These are phyloP conservation scores for Solanum chiquidenum DNA, from an alignment of 257 asterid genomes.

Conservation along the genomic window DNA sequence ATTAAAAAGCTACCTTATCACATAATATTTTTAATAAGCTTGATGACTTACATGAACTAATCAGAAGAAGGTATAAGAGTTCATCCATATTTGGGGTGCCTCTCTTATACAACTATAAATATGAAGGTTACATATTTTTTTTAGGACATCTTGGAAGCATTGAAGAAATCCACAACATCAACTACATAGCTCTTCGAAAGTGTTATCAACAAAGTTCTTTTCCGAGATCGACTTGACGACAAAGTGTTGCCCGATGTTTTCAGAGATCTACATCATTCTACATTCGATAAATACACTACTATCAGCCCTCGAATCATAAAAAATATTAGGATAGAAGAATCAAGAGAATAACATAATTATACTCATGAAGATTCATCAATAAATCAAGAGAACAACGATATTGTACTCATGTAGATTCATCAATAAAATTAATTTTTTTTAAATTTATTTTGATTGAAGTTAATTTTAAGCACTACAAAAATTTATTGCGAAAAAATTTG, in stretches of 20 bases:
- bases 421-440: too few species aligned
- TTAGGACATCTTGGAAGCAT: background rate
- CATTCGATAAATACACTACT: background rate
- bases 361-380: too few species aligned
- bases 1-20: background rate
- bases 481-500: too few species aligned
- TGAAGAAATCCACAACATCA: background rate
- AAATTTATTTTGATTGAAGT: too few species aligned
- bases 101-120: background rate
- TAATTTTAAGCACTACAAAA: too few species aligned
- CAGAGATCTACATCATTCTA: background rate
- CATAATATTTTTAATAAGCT: too few species aligned
- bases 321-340: too few species aligned
- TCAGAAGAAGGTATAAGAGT: background rate
- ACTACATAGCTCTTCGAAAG: background rate
- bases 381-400: too few species aligned
- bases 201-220: too few species aligned
- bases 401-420: too few species aligned
- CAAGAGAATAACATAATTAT: background rate
- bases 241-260: background rate
- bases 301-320: background rate
- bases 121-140: too few species aligned
- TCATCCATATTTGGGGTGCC: background rate
- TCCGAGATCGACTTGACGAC: background rate
- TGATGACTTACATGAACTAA: background rate